Base-by-base conservation (phyloP, 805 yeast genomes). In the Gaillardinia entomophila region DNA sequence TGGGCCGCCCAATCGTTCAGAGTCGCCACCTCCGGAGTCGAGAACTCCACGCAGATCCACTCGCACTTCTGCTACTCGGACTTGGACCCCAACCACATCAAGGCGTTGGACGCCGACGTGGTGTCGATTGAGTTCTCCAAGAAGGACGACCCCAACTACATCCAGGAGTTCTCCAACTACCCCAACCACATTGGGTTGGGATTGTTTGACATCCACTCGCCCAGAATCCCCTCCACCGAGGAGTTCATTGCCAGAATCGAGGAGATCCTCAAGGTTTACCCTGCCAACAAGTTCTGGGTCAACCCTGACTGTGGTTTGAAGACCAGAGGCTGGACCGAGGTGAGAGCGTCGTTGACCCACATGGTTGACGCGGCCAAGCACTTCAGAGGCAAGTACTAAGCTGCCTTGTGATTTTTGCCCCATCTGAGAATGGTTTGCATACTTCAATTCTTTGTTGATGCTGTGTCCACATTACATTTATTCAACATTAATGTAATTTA, bases 241-340 rank as follows among this genome's bases (percentile, higher is more conserved):
- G 98, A 92, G 75, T 90, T 92, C 71, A 81, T 87, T 66, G 71
- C 81, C 62, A 88, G 96, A 75, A 86, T 92, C 60, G 79, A 79
- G 61, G 92, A 87, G 66, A 89, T 92, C 74, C 75, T 92, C 71
- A 87, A 88, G 76, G 92, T 85, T 41, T 90, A 90, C 78, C 97
- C 97, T 66, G 94, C 92, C 62, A 86, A 85, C 68, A 90, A 89
- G 71, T 85, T 92, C 80, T 92, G 98, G 98, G 95, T 92, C 64
- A 92, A 92, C 94, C 98, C 98, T 61, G 98, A 92, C 77, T 92
- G 98, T 81, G 98, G 98, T 80, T 81, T 92, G 70, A 92, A 92
- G 85, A 92, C 98, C 68, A 89, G 98, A 82, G 96, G 95, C 55
- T 92, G 98, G 98, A 87, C 84, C 55, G 98, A 92, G 79, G 86